Evolutionary conservation across 1,284 basidiomycete genomes (phyloP).

Genomic region (Microbotryum intermedium): DNA sequence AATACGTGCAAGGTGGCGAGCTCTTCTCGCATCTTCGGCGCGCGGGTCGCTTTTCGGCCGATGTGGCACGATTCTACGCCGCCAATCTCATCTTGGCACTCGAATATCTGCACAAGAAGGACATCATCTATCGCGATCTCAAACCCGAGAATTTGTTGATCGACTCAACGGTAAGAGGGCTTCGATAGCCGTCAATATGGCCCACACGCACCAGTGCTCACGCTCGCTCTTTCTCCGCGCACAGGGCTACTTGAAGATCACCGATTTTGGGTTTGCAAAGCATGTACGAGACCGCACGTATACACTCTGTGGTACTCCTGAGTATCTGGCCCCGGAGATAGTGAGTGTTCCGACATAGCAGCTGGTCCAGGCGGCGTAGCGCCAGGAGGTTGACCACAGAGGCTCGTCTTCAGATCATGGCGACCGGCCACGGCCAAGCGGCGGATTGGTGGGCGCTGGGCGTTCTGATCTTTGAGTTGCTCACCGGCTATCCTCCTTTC

Average conservation of each 20-base stretch:
- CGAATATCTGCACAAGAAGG: constrained; percentile 76
- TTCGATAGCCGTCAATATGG: constrained; percentile 38
- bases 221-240: constrained; percentile 44
- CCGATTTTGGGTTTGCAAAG: constrained; percentile 46
- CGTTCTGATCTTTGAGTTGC: constrained; percentile 91
- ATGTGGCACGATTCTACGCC: constrained; percentile 88
- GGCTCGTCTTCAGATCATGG: constrained; percentile 22
- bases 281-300: constrained; percentile 26
- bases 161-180: constrained; percentile 36
- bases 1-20: constrained; percentile 94
- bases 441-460: constrained; percentile 96
- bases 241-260: constrained; percentile 37
- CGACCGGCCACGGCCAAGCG: constrained; percentile 47
- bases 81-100: constrained; percentile 95
- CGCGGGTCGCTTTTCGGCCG: constrained; percentile 77
- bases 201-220: constrained; percentile 47
- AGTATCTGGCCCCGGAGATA: constrained; percentile 69
- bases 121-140: constrained; percentile 62
- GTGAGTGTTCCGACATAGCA: constrained; percentile 68
- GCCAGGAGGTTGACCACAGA: background rate
- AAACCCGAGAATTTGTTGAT: constrained; percentile 93
- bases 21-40: constrained; percentile 70
- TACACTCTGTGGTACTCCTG: constrained; percentile 54
- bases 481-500: constrained; percentile 56
- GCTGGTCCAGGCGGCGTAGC: constrained; percentile 68